Evolutionary conservation across 2,329 filamentous ascomycete species (phyloP).

Genomic region (Cephalotrichum gorgonifer): DNA sequence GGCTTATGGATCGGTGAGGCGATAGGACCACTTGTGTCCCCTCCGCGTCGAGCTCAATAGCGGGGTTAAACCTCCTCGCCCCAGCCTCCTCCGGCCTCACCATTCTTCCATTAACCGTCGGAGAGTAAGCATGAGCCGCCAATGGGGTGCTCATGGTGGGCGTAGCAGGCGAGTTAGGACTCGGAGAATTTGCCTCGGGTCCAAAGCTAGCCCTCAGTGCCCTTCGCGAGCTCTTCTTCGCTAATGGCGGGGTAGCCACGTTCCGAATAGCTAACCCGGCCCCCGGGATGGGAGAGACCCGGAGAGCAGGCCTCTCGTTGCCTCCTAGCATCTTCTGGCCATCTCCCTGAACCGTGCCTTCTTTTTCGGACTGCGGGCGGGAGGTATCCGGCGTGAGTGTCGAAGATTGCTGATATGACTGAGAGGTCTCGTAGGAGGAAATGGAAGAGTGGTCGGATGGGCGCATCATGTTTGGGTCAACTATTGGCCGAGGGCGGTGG

Average conservation of each 20-base stretch:
- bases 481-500: neutral
- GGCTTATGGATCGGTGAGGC: neutral
- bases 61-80: neutral
- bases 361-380: conserved; percentile 26
- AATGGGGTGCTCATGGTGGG: neutral
- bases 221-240: conserved; percentile 7
- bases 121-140: neutral
- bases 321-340: conserved; percentile 7
- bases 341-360: neutral
- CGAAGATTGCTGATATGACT: conserved; percentile 9
- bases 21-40: neutral
- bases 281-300: neutral
- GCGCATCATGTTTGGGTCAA: conserved; percentile 8
- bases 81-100: neutral
- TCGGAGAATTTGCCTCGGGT: neutral
- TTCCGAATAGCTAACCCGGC: conserved; percentile 10
- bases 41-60: neutral
- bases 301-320: conserved; percentile 6
- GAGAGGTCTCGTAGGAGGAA: conserved; percentile 24
- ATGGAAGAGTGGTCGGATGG: conserved; percentile 27
- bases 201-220: neutral
- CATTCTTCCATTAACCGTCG: neutral
- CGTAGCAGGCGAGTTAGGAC: neutral
- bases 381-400: conserved; percentile 28
- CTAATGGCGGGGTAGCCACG: conserved; percentile 11